Evolutionary conservation across 1,284 basidiomycete genomes (phyloP).

Genomic region (Anthracocystis panici-leucophaei): DNA sequence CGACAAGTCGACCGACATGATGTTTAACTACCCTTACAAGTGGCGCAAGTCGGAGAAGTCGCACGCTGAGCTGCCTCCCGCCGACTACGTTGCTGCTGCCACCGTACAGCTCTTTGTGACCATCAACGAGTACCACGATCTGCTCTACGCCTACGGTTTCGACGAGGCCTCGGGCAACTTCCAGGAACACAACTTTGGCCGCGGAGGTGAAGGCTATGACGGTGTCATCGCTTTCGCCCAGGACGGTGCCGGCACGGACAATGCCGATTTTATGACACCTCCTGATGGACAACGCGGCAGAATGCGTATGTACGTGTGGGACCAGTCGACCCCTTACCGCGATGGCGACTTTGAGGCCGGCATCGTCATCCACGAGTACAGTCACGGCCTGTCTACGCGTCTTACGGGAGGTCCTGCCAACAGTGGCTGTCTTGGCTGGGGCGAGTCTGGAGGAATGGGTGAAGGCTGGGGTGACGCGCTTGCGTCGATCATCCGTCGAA

Average conservation of each 20-base stretch:
- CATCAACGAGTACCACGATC: constrained; percentile 61
- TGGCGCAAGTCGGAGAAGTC: constrained; percentile 61
- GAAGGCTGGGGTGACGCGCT: constrained; percentile 81
- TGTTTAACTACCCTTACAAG: constrained; percentile 61
- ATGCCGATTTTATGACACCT: constrained; percentile 74
- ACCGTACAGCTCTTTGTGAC: constrained; percentile 60
- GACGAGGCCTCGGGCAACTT: constrained; percentile 93
- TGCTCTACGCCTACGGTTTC: constrained; percentile 77
- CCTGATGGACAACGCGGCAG: constrained; percentile 78
- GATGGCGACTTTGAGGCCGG: constrained; percentile 87
- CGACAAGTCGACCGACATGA: constrained; percentile 52
- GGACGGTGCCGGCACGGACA: constrained; percentile 82
- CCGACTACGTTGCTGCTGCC: constrained; percentile 51
- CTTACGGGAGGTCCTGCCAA: constrained; percentile 93
- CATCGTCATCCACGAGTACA: constrained; percentile 70
- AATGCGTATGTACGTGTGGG: constrained; percentile 97
- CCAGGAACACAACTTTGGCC: constrained; percentile 94
- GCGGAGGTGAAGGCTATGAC: constrained; percentile 86
- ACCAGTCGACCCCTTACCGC: constrained; percentile 76
- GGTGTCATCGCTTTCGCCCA: constrained; percentile 94
- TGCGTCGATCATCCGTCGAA: constrained; percentile 76
- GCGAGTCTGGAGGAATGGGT: constrained; percentile 93
- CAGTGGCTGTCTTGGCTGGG: constrained; percentile 87
- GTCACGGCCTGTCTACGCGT: constrained; percentile 91
- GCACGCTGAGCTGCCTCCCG: constrained; percentile 50